Evolutionary conservation across 441 rosid genomes (phyloP).

Genomic region (California macrophylla): DNA sequence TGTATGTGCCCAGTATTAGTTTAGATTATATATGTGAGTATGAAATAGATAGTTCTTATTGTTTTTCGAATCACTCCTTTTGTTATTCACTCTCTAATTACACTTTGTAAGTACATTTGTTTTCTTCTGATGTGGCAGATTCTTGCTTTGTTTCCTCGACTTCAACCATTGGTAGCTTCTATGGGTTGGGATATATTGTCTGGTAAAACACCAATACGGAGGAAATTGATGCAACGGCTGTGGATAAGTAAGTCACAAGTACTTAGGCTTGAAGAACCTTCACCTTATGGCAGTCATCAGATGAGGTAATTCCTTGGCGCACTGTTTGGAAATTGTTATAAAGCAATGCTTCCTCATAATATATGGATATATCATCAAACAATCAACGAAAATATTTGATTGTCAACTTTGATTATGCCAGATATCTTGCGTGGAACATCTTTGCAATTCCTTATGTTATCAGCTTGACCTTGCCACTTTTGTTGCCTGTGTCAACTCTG

Average conservation of each 20-base stretch:
- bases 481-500: slow-evolving; percentile 81
- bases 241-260: slow-evolving; percentile 70
- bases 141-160: slow-evolving; percentile 64
- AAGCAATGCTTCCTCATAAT: background rate
- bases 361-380: background rate
- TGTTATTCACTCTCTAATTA: slow-evolving; percentile 5
- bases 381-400: background rate
- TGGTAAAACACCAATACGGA: slow-evolving; percentile 60
- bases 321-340: slow-evolving; percentile 1
- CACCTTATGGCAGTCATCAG: slow-evolving; percentile 52
- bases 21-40: slow-evolving; percentile 19
- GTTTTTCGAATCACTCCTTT: background rate
- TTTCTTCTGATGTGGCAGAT: slow-evolving; percentile 38
- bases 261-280: slow-evolving; percentile 63
- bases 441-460: slow-evolving; percentile 76
- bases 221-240: slow-evolving; percentile 67
- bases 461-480: slow-evolving; percentile 82
- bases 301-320: slow-evolving; percentile 46
- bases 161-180: slow-evolving; percentile 75
- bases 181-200: slow-evolving; percentile 95
- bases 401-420: slow-evolving; percentile 28
- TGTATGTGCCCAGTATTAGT: slow-evolving; percentile 45
- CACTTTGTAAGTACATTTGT: background rate
- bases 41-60: slow-evolving; percentile 4
- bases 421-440: slow-evolving; percentile 80